These are phyloP conservation scores for Pseudonectria foliicola DNA, from an alignment of 2,329 filamentous ascomycete species.

Conservation along the genomic window DNA sequence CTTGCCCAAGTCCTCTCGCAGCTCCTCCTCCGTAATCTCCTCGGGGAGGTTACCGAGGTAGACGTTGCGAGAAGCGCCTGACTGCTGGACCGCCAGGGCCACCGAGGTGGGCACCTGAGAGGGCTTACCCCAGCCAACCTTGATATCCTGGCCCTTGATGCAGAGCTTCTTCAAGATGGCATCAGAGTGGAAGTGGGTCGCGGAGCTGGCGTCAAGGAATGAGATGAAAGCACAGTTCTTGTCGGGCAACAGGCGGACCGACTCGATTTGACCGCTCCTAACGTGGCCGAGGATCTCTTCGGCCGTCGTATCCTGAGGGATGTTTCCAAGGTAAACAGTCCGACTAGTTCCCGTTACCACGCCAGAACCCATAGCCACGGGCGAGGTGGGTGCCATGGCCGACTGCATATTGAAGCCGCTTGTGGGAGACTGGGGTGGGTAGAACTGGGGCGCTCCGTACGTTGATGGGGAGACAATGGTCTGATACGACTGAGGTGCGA, in stretches of 20 bases:
- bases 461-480: constrained; percentile 79
- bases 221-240: constrained; percentile 99
- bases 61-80: constrained; percentile 91
- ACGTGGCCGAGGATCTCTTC: constrained; percentile 97
- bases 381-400: constrained; percentile 59
- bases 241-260: constrained; percentile 90
- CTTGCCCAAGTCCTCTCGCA: constrained; percentile 91
- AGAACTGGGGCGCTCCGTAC: constrained; percentile 75
- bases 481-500: constrained; percentile 80
- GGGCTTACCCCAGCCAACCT: constrained; percentile 98
- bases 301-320: constrained; percentile 92
- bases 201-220: constrained; percentile 94
- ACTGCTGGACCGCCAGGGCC: constrained; percentile 94
- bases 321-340: constrained; percentile 96
- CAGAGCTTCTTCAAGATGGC: constrained; percentile 99
- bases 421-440: constrained; percentile 82
- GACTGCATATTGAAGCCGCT: constrained; percentile 58
- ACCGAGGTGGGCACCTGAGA: constrained; percentile 97
- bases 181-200: constrained; percentile 98
- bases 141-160: constrained; percentile 98
- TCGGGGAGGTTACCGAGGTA: constrained; percentile 92
- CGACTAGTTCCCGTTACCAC: constrained; percentile 86
- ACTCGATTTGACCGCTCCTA: constrained; percentile 95
- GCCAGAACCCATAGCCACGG: constrained; percentile 69
- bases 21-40: constrained; percentile 82